Base-by-base conservation (phyloP, 192 early-diverging fungal genomes). In the Podila verticillata region DNA sequence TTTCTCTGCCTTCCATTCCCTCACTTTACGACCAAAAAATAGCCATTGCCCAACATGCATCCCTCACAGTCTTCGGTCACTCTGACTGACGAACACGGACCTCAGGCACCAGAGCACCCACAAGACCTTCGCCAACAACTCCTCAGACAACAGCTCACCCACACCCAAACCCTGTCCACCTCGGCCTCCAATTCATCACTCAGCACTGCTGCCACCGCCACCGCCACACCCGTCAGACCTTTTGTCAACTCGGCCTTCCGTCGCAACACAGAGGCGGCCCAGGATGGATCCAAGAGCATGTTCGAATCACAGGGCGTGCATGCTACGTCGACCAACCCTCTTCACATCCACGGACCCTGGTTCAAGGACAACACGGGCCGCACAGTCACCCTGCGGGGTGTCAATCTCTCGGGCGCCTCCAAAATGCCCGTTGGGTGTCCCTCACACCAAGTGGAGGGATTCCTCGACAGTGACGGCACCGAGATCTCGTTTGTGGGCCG, bases 401-500 rank as follows among this genome's bases (percentile, higher is more conserved):
- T 89, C 30, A 90, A 90, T 65, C 66, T 90, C 13, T 73, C 83
- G 10, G 88, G 85, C 10, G 86, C 85, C 2, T 74, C 87, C 47
- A 90, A 90, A 72, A 75, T 83, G 30, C 89, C 89, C 4, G 62
- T 82, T 17, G 82, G 78, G 1, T 47, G 83, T 30, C 78, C 87
- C 2, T 84, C 84, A 10, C 84, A 90, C 65, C 70, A 69, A 19
- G 54, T 44, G 4, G 67, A 87, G 31, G 81, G 83, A 1, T 90
- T 85, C 71, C 83, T 84, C 65, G 83, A 93, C 68, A 87, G 83
- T 66, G 87, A 86, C 32, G 87, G 85, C 24, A 65, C 80, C 0
- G 31, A 89, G 32, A 89, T 95, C 24, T 90, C 84, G 28, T 94
- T 94, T 72, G 74, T 95, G 29, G 92, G 92, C 2, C 48, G 93